Evolutionary conservation across 1,284 basidiomycete genomes (phyloP).

Genomic region (Waitea zeae): DNA sequence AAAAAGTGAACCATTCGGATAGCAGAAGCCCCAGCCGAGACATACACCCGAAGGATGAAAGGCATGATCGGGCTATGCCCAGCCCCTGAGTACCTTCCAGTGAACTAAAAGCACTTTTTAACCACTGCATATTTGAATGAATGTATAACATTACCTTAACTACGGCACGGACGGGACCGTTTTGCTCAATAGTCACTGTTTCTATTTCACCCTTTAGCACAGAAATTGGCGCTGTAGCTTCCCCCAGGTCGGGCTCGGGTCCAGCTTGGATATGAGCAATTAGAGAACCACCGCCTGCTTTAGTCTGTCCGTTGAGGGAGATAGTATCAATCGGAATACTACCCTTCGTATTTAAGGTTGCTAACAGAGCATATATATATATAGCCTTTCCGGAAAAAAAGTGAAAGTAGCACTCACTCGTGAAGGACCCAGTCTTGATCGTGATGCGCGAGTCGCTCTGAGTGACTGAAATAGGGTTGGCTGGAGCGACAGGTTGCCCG

Average conservation of each 20-base stretch:
- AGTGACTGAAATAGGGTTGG: conserved; percentile 16
- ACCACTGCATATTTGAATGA: not conserved
- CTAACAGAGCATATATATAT: conserved; percentile 8
- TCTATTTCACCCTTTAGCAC: conserved; percentile 16
- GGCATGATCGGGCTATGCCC: conserved; percentile 19
- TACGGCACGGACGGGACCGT: conserved; percentile 22
- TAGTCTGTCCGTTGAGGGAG: conserved; percentile 13
- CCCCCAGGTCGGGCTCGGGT: conserved; percentile 15
- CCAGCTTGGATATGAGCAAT: conserved; percentile 18
- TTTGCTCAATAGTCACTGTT: conserved; percentile 18
- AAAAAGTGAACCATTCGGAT: conserved; percentile 22
- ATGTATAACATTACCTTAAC: conserved; percentile 15
- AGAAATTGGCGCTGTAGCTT: conserved; percentile 13
- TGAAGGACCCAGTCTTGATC: conserved; percentile 19
- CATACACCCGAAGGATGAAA: conserved; percentile 21
- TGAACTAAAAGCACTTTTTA: conserved; percentile 13
- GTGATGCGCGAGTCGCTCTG: conserved; percentile 12
- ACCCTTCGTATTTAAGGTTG: conserved; percentile 18
- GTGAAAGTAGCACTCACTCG: conserved; percentile 14
- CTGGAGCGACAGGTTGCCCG: conserved; percentile 19
- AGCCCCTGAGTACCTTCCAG: conserved; percentile 20
- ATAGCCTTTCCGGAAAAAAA: no score
- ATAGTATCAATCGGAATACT: conserved; percentile 16
- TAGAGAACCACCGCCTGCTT: conserved; percentile 16
- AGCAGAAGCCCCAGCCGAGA: conserved; percentile 18